These are phyloP conservation scores for Trichocladium antarcticum DNA, from an alignment of 495 filamentous ascomycete genomes.

Conservation along the genomic window DNA sequence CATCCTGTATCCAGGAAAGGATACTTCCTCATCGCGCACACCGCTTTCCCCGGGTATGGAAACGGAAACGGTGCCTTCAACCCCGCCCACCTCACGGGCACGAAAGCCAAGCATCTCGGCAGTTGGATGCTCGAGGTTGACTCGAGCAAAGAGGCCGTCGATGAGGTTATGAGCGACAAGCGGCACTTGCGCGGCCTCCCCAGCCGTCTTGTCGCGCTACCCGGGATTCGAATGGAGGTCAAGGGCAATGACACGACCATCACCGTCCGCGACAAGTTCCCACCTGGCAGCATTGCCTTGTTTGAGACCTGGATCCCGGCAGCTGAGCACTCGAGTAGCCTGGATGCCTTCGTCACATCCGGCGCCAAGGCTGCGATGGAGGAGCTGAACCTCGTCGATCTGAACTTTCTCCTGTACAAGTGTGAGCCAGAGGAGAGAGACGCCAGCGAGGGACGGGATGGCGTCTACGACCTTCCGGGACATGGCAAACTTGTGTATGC, in stretches of 20 bases:
- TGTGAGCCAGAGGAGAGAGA: conserved; percentile 89
- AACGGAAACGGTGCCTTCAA: conserved; percentile 64
- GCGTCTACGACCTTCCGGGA: conserved; percentile 75
- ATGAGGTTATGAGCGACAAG: conserved; percentile 54
- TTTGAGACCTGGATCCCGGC: conserved; percentile 92
- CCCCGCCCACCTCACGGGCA: conserved; percentile 64
- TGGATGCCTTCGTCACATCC: conserved; percentile 73
- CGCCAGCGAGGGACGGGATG: conserved; percentile 65
- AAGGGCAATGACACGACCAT: conserved; percentile 63
- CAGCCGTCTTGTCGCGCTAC: conserved; percentile 61
- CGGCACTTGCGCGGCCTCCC: conserved; percentile 67
- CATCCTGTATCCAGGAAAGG: conserved; percentile 84
- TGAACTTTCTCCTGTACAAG: conserved; percentile 87
- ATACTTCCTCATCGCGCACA: conserved; percentile 90
- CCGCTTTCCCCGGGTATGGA: conserved; percentile 80
- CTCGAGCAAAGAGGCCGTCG: conserved; percentile 49
- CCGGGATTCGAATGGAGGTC: conserved; percentile 56
- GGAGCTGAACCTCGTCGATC: conserved; percentile 59
- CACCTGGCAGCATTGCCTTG: conserved; percentile 84
- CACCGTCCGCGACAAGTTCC: conserved; percentile 67
- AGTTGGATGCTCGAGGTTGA: conserved; percentile 85
- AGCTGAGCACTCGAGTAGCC: conserved; percentile 63
- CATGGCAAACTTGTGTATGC: conserved; percentile 84
- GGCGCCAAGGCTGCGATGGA: conserved; percentile 73
- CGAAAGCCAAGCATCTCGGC: conserved; percentile 67